Evolutionary conservation across 2,329 filamentous ascomycete genomes (phyloP), one percentile per base, ranked within the genome.

Genomic region (Claviceps capensis): DNA sequence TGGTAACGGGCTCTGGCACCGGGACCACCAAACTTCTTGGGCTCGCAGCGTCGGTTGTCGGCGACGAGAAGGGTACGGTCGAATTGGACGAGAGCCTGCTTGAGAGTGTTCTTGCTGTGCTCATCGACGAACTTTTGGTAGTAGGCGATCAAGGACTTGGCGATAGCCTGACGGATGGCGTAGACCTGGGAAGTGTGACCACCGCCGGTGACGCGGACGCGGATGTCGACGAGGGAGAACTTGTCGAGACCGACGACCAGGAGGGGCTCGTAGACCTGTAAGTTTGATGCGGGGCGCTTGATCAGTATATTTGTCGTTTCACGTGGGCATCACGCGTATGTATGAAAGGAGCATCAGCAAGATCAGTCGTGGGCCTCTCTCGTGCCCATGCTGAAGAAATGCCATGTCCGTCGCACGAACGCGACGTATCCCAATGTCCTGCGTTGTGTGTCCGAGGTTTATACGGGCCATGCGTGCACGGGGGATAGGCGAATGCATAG

Each of bases 81-180:
- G 81, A 91, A 98, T 73, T 89, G 83, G 69, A 91, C 87, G 65
- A 98, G 84, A 63, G 88, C 87, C 77, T 91, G 86, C 88, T 97
- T 98, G 70, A 98, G 83, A 77, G 89, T 81, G 84, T 97, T 96
- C 87, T 98, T 98, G 79, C 86, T 88, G 86, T 97, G 90, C 86
- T 98, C 93, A 72, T 98, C 93, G 76, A 97, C 88, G 79, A 85
- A 98, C 83, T 98, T 96, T 80, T 96, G 91, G 86, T 96, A 97
- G 86, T 96, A 96, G 75, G 89, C 68, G 63, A 71, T 68, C 54
- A 71, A 62, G 56, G 67, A 65, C 84, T 97, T 98, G 79, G 90
- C 84, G 71, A 98, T 97, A 67, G 93, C 91, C 80, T 98, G 93
- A 67, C 93, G 89, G 81, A 97, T 88, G 72, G 93, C 93, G 77